These are phyloP conservation scores for Cryptomeria japonica DNA, from an alignment of 75 land plant species.

Conservation along the genomic window DNA sequence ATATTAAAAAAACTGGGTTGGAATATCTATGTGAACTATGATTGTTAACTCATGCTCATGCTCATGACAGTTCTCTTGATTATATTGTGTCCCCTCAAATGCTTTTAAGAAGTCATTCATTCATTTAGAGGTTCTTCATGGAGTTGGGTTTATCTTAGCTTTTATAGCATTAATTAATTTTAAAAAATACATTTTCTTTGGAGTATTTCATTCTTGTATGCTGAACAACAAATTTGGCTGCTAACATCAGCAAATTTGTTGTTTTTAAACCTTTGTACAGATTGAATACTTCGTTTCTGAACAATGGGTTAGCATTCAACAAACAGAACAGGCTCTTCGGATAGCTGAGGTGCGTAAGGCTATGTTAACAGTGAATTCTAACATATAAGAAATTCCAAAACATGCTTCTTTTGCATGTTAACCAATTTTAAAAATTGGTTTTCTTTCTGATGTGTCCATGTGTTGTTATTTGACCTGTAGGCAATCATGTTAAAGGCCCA, in stretches of 20 bases:
- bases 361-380: neutral
- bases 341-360: conserved; percentile 8
- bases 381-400: neutral
- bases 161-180: neutral
- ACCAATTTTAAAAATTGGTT: neutral
- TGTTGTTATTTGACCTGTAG: neutral
- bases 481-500: conserved; percentile 7
- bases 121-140: neutral
- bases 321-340: conserved; percentile 7
- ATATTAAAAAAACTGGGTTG: neutral
- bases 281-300: conserved; percentile 8
- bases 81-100: neutral
- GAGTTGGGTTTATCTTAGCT: neutral
- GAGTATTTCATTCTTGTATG: neutral
- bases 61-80: neutral
- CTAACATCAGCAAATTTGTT: neutral
- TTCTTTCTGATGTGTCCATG: neutral
- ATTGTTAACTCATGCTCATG: neutral
- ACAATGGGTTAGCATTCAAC: conserved; percentile 5
- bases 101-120: neutral
- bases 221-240: neutral
- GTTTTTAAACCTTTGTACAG: neutral
- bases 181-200: neutral
- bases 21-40: neutral
- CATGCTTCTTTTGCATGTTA: neutral